A percentile compares a stretch with the other conserved stretches of the same genome.
Conservation (phyloP, 2,329 filamentous ascomycete genomes). For the Alternaria triticimaculans region DNA sequence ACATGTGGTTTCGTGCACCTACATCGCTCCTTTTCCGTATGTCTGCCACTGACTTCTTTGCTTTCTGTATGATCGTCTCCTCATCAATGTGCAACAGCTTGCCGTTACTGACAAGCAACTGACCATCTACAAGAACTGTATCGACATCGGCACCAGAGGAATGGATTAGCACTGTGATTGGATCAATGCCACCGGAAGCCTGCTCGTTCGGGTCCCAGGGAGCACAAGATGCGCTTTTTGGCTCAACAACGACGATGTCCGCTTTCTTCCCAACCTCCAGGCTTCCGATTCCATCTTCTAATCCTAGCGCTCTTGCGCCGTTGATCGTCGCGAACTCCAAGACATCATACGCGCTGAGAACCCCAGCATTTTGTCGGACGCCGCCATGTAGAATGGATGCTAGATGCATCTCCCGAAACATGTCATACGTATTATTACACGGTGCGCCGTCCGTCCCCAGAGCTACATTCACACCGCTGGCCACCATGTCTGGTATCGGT, state of each 20-base stretch:
- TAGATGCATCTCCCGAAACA: constrained; percentile 39
- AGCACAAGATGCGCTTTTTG: constrained; percentile 42
- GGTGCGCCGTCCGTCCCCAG: constrained; percentile 36
- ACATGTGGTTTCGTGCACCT: constrained; percentile 38
- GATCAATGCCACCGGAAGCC: constrained; percentile 39
- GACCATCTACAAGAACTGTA: constrained; percentile 27
- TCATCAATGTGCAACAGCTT: constrained; percentile 17
- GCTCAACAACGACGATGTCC: constrained; percentile 48
- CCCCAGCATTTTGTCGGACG: constrained; percentile 18
- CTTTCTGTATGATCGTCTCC: constrained; percentile 8
- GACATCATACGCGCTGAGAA: constrained; percentile 25
- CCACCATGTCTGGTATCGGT: constrained; percentile 22
- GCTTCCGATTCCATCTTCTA: constrained; percentile 50
- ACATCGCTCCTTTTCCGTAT: constrained; percentile 24
- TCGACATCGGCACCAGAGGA: constrained; percentile 23
- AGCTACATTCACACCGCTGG: constrained; percentile 23
- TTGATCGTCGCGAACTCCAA: constrained; percentile 36
- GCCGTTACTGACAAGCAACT: constrained; percentile 17
- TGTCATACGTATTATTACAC: constrained; percentile 41
- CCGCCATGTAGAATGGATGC: constrained; percentile 28
- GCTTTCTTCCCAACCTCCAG: constrained; percentile 53
- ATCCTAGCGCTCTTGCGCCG: constrained; percentile 29
- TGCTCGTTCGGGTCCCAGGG: constrained; percentile 49
- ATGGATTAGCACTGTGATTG: constrained; percentile 41
- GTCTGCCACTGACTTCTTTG: constrained; percentile 15